Percentiles rank a stretch among this genome's conserved stretches.
These are phyloP conservation scores for Chaetomium cochliodes DNA, from an alignment of 495 filamentous ascomycete species.

Conservation along the genomic window DNA sequence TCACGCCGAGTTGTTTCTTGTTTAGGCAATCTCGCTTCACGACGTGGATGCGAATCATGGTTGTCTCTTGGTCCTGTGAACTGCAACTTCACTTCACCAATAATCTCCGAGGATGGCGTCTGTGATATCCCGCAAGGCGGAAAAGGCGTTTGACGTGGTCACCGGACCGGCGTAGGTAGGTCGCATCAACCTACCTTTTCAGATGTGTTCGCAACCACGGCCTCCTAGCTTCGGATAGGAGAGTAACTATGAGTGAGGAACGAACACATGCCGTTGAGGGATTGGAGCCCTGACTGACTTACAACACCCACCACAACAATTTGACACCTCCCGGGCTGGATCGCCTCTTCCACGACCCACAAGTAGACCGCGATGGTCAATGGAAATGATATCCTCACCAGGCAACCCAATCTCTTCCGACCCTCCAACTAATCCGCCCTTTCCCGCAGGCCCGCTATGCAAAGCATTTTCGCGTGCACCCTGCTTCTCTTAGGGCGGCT, in stretches of 20 bases:
- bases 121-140: background rate
- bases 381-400: background rate
- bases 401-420: background rate
- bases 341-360: background rate
- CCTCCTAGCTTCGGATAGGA: too few species aligned
- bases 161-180: background rate
- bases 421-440: background rate
- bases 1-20: background rate
- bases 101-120: too few species aligned
- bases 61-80: background rate
- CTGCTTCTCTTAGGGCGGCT: background rate
- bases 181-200: background rate
- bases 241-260: too few species aligned
- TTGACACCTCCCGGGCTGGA: background rate
- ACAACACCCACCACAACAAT: background rate
- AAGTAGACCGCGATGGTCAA: too few species aligned
- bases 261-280: too few species aligned
- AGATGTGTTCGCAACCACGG: too few species aligned
- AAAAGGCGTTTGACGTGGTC: background rate
- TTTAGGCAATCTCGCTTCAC: background rate
- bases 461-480: slow-evolving; percentile 5
- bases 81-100: background rate
- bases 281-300: background rate
- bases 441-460: slow-evolving; percentile 6
- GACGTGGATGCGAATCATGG: background rate